These are phyloP conservation scores for Blastobotrys americana DNA, from an alignment of 805 yeast species.

Conservation along the genomic window DNA sequence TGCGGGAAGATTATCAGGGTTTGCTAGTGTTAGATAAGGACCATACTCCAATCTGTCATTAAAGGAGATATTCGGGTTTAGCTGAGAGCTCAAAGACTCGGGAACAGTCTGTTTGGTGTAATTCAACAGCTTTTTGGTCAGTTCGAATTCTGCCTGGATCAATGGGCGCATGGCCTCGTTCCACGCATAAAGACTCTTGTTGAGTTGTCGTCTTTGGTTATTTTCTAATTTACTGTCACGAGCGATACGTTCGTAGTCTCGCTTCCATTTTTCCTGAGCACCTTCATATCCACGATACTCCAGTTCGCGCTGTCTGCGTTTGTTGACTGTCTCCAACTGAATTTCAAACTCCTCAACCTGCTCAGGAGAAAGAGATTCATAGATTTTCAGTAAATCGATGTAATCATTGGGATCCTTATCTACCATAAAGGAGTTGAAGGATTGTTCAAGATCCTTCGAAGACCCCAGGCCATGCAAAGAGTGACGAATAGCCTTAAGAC, in stretches of 20 bases:
- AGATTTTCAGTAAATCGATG: conserved; percentile 62
- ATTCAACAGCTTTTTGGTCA: conserved; percentile 41
- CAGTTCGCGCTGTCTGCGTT: conserved; percentile 64
- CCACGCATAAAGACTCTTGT: conserved; percentile 80
- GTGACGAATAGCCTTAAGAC: conserved; percentile 71
- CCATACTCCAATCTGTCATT: conserved; percentile 45
- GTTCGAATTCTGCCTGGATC: conserved; percentile 56
- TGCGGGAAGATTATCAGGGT: conserved; percentile 75
- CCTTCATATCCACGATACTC: conserved; percentile 79
- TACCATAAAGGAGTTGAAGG: conserved; percentile 29
- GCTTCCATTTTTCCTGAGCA: conserved; percentile 84
- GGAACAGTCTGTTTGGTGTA: conserved; percentile 23
- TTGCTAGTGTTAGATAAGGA: conserved; percentile 65
- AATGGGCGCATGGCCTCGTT: conserved; percentile 63
- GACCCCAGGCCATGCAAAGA: conserved; percentile 48
- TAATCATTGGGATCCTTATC: conserved; percentile 31
- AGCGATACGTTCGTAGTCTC: conserved; percentile 48
- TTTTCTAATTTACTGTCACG: background rate
- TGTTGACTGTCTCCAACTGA: conserved; percentile 62
- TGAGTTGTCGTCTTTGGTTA: conserved; percentile 33
- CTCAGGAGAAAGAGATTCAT: conserved; percentile 44
- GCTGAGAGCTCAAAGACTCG: conserved; percentile 8
- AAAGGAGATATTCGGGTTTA: conserved; percentile 15
- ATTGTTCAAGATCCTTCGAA: conserved; percentile 22
- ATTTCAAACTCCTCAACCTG: conserved; percentile 48